Percentiles rank a stretch among this genome's conserved stretches.
These are phyloP conservation scores for Talaromyces sp. DNA, from an alignment of 2,329 filamentous ascomycete species.

Conservation along the genomic window DNA sequence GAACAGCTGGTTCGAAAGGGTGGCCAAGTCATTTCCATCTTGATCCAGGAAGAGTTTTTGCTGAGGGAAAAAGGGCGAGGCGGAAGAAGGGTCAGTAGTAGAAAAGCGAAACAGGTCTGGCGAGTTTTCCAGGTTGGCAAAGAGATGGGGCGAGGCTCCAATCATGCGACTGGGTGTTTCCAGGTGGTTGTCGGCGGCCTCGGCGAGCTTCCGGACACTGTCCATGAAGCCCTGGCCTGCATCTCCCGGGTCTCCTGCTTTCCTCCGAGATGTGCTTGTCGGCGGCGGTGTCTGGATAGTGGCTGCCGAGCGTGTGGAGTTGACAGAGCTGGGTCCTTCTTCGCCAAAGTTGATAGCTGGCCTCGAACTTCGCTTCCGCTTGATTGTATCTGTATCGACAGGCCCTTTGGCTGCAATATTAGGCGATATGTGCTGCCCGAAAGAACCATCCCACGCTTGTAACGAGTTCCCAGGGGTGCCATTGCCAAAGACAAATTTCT, in stretches of 20 bases:
- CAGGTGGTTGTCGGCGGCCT: slow-evolving; percentile 28
- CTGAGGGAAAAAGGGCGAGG: slow-evolving; percentile 55
- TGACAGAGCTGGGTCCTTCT: slow-evolving; percentile 28
- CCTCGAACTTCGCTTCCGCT: slow-evolving; percentile 25
- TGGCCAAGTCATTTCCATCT: slow-evolving; percentile 19
- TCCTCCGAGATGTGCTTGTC: slow-evolving; percentile 52
- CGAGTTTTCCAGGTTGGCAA: slow-evolving; percentile 52
- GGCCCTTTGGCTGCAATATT: slow-evolving; percentile 17
- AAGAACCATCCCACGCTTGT: slow-evolving; percentile 12
- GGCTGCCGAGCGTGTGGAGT: slow-evolving; percentile 37
- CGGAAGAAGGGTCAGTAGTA: slow-evolving; percentile 47
- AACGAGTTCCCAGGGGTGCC: slow-evolving; percentile 27
- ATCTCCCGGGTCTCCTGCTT: slow-evolving; percentile 28
- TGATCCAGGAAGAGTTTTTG: slow-evolving; percentile 48
- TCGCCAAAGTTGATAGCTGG: slow-evolving; percentile 23
- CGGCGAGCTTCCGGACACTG: slow-evolving; percentile 16
- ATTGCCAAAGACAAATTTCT: slow-evolving; percentile 32
- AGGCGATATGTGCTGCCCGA: slow-evolving; percentile 9
- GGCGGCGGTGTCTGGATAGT: slow-evolving; percentile 59
- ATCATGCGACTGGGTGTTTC: slow-evolving; percentile 42
- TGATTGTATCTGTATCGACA: slow-evolving; percentile 28
- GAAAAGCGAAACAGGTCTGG: slow-evolving; percentile 53
- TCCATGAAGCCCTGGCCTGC: slow-evolving; percentile 11
- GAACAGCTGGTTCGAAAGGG: slow-evolving; percentile 16
- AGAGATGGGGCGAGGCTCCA: slow-evolving; percentile 44